Base-by-base conservation (phyloP, 23 red algal genomes). In the Gracilaria gracilis region DNA sequence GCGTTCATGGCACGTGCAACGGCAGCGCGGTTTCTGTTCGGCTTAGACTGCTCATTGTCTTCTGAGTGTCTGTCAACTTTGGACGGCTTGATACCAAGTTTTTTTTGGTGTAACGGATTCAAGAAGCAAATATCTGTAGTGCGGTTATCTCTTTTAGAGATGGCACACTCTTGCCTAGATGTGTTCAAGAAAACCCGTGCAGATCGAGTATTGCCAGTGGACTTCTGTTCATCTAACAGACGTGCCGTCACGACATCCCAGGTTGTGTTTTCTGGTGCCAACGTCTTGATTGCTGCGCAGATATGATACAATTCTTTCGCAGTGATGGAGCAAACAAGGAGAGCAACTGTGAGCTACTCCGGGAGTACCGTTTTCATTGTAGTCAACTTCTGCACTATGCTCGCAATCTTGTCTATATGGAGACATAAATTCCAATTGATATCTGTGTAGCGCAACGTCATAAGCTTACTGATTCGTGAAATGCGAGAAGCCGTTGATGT, bases 241-340 rank as follows among this genome's bases (percentile, higher is more conserved):
- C 42, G 42, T 7, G 42, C 42, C 5, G n/a, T n/a, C n/a, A 46
- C 42, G 42, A 46, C 42, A 11, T 46, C 42, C 42, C 42, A 46
- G 5, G 42, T 46, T 11, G 42, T 46, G 11, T 46, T 46, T 11
- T 46, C 42, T 19, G 40, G 35, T 12, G 55, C 20, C 57, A 84
- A 35, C 5, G 81, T 84, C 42, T 84, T 84, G 81, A 84, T 84
- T 36, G 81, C 81, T 61, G 81, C 81, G 25, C 39, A 53, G 28
- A 42, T 29, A 67, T 49, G 81, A 66, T 24, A 16, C 16, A 84
- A 33, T 31, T 84, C 53, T 20, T 31, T 49, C 21, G 81, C 81
- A 62, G 40, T 3, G 42, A 84, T 48, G 0, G 81, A 84, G 17
- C 7, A 58, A 25, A 84, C 57, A 16, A 84, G 53, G n/a, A 84